Percentiles rank a stretch among this genome's conserved stretches.
Conservation (phyloP, 2,329 filamentous ascomycete genomes). For the Colletotrichum musicola region DNA sequence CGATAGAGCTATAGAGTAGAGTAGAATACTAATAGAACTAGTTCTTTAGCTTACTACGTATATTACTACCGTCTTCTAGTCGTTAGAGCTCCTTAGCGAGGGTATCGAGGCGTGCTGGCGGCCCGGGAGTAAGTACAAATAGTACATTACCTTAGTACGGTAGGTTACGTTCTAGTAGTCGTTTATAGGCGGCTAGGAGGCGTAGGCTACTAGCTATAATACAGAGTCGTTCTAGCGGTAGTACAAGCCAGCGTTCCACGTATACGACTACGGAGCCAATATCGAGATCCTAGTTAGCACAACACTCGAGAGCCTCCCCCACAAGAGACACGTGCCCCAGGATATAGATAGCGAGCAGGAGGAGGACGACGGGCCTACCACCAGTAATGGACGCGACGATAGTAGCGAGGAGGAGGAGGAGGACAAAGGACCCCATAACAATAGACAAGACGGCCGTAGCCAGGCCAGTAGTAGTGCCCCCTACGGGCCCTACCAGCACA, state of each 20-base stretch:
- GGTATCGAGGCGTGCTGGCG: conserved; percentile 17
- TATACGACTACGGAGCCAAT: no score
- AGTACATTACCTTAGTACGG: conserved; percentile 9
- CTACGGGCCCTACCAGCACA: conserved; percentile 39
- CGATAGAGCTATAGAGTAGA: neutral
- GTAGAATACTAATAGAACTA: neutral
- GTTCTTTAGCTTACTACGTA: conserved; percentile 10
- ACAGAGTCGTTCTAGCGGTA: neutral
- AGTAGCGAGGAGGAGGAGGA: conserved; percentile 22
- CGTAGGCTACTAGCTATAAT: neutral
- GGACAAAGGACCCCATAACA: no score
- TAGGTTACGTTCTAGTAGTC: no score
- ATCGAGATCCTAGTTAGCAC: neutral
- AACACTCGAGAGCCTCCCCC: neutral
- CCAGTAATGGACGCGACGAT: no score
- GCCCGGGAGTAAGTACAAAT: neutral
- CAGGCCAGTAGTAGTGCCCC: conserved; percentile 1
- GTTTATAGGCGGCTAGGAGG: conserved; percentile 4
- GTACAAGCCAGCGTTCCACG: conserved; percentile 27
- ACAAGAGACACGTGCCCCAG: neutral
- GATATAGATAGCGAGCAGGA: conserved; percentile 16
- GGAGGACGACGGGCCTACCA: neutral
- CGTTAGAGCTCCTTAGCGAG: neutral
- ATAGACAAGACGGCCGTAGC: neutral
- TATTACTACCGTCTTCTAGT: conserved; percentile 7